These are phyloP conservation scores for Blastomyces emzantsi DNA, from an alignment of 2,329 filamentous ascomycete species.

Conservation along the genomic window DNA sequence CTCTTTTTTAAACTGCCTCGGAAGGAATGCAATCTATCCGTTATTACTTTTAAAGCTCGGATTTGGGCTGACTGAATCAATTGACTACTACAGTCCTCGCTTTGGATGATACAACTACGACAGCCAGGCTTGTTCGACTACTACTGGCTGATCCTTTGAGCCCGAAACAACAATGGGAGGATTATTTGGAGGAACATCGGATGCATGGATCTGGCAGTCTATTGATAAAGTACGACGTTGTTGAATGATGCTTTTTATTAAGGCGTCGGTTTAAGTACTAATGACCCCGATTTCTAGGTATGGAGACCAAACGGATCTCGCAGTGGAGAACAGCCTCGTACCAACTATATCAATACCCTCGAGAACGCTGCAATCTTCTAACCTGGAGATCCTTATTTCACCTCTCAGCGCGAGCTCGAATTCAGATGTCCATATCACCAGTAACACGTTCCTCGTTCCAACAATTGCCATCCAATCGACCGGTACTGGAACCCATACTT, in stretches of 20 bases:
- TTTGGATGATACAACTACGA: conserved; percentile 41
- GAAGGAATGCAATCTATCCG: not conserved
- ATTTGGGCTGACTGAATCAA: not conserved
- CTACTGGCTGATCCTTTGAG: conserved; percentile 62
- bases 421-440: conserved; percentile 40
- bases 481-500: conserved; percentile 53
- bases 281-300: conserved; percentile 36
- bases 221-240: conserved; percentile 53
- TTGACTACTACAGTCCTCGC: conserved; percentile 37
- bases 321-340: conserved; percentile 43
- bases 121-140: conserved; percentile 55
- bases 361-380: conserved; percentile 45
- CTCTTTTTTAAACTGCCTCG: not conserved
- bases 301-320: conserved; percentile 42
- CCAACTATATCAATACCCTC: conserved; percentile 49
- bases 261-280: conserved; percentile 19
- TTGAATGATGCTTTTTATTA: conserved; percentile 51
- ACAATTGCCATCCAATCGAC: conserved; percentile 60
- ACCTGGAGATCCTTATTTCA: conserved; percentile 52
- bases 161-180: conserved; percentile 57
- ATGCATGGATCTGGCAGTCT: conserved; percentile 47
- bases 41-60: not conserved
- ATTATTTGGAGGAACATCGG: conserved; percentile 44
- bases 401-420: conserved; percentile 43
- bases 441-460: conserved; percentile 65